Conservation (phyloP, 495 filamentous ascomycete genomes). For the Aspergillus asperescens region DNA sequence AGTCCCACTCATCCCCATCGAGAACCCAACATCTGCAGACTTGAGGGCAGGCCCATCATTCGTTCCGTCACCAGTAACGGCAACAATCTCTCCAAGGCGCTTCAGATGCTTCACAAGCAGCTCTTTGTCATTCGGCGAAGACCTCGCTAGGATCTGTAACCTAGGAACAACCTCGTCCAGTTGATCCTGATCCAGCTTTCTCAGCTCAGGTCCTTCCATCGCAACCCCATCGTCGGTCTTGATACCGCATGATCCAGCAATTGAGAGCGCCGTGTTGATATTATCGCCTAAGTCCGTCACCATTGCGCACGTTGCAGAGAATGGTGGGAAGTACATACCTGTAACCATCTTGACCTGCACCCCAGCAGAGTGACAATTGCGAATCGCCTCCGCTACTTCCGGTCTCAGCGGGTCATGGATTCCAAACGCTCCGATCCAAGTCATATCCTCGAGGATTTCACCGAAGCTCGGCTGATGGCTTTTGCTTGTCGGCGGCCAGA, state of each 20-base stretch:
- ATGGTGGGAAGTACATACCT: slow-evolving; percentile 44
- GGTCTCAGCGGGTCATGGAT: slow-evolving; percentile 65
- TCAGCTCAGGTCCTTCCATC: slow-evolving; percentile 81
- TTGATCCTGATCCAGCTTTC: slow-evolving; percentile 61
- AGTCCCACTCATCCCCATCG: slow-evolving; percentile 86
- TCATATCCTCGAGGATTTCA: slow-evolving; percentile 45
- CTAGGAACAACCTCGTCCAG: slow-evolving; percentile 68
- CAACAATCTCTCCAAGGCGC: slow-evolving; percentile 68
- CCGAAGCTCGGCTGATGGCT: slow-evolving; percentile 50
- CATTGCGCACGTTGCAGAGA: not conserved
- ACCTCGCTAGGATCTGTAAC: slow-evolving; percentile 79
- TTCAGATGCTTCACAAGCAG: slow-evolving; percentile 71
- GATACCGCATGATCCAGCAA: slow-evolving; percentile 87
- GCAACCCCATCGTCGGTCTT: slow-evolving; percentile 60
- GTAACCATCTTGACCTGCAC: slow-evolving; percentile 90
- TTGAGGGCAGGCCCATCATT: slow-evolving; percentile 86
- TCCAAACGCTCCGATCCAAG: slow-evolving; percentile 56
- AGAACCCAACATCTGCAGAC: slow-evolving; percentile 83
- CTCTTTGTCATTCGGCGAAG: slow-evolving; percentile 82
- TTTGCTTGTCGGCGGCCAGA: slow-evolving; percentile 55
- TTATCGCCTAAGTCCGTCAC: not conserved
- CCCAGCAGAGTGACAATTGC: slow-evolving; percentile 67
- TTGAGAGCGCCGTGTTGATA: slow-evolving; percentile 67
- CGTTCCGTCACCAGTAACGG: slow-evolving; percentile 87
- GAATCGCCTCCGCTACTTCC: slow-evolving; percentile 71